These are phyloP conservation scores for Euphorbia celastroides DNA, from an alignment of 441 rosid species.

Conservation along the genomic window DNA sequence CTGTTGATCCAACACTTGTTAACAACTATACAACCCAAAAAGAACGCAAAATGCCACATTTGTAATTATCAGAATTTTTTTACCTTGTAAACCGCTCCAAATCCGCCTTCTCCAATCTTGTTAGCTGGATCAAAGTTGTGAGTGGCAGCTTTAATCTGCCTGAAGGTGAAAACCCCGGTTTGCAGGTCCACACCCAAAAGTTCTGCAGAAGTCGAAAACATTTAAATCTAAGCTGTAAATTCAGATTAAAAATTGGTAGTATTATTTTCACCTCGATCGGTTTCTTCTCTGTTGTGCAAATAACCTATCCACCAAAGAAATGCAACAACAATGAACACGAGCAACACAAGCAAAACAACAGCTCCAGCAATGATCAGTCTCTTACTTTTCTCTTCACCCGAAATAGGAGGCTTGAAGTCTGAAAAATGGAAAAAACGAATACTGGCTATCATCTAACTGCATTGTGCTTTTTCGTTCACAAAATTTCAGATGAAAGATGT, in stretches of 20 bases:
- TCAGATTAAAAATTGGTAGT: too few species aligned
- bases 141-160: constrained; percentile 61
- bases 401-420: constrained; percentile 19
- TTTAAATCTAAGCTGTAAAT: not conserved
- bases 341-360: constrained; percentile 8
- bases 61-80: not conserved
- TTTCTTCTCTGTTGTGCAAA: not conserved
- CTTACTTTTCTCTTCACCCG: constrained; percentile 9
- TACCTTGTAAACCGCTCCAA: constrained; percentile 82
- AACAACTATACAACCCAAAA: not conserved
- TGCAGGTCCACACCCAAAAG: constrained; percentile 23
- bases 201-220: constrained; percentile 9
- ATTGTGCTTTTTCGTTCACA: not conserved
- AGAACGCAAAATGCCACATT: not conserved
- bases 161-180: constrained; percentile 48
- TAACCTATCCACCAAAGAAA: constrained; percentile 19
- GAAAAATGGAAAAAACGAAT: not conserved
- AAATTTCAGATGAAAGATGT: not conserved
- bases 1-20: constrained; percentile 21
- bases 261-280: constrained; percentile 15
- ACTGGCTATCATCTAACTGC: not conserved
- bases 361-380: constrained; percentile 19
- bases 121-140: constrained; percentile 51
- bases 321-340: constrained; percentile 8
- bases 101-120: constrained; percentile 90